A percentile compares a stretch with the other conserved stretches of the same genome.
These are phyloP conservation scores for Paxillus involutus DNA, from an alignment of 768 basidiomycete species.

Conservation along the genomic window DNA sequence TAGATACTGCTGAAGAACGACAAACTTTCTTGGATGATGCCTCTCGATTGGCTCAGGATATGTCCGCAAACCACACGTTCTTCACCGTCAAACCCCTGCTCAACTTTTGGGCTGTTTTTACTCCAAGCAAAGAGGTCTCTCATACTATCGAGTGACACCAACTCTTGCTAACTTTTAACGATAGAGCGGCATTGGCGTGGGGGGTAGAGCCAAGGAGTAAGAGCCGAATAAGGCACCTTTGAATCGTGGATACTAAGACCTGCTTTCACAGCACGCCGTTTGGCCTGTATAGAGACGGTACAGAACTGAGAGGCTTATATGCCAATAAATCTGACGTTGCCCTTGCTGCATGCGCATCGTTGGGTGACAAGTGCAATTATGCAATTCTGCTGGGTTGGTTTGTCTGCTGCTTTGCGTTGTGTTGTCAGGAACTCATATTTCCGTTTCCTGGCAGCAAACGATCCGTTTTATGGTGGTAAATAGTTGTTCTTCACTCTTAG, in stretches of 20 bases:
- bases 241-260: slow-evolving; percentile 1
- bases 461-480: slow-evolving; percentile 76
- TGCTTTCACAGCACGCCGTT: slow-evolving; percentile 57
- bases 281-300: slow-evolving; percentile 76
- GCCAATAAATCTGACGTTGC: slow-evolving; percentile 68
- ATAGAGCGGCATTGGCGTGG: slow-evolving; percentile 68
- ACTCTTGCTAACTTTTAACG: slow-evolving; percentile 8
- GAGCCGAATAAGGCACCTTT: slow-evolving; percentile 8
- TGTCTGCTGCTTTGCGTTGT: slow-evolving; percentile 5
- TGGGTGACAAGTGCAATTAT: slow-evolving; percentile 69
- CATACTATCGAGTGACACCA: slow-evolving; percentile 20
- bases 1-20: slow-evolving; percentile 58
- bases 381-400: slow-evolving; percentile 68
- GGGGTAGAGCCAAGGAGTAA: slow-evolving; percentile 69
- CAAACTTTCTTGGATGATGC: slow-evolving; percentile 69
- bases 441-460: slow-evolving; percentile 53
- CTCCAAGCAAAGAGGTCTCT: slow-evolving; percentile 68
- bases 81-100: slow-evolving; percentile 71
- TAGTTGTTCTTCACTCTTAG: background rate
- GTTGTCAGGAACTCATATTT: slow-evolving; percentile 3
- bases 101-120: slow-evolving; percentile 82
- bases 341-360: slow-evolving; percentile 61
- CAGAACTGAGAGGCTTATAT: slow-evolving; percentile 73
- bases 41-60: slow-evolving; percentile 60
- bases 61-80: slow-evolving; percentile 75